A percentile compares a stretch with the other conserved stretches of the same genome.
These are phyloP conservation scores for Kazachstania psychrophila DNA, from an alignment of 805 yeast genomes.

Conservation along the genomic window DNA sequence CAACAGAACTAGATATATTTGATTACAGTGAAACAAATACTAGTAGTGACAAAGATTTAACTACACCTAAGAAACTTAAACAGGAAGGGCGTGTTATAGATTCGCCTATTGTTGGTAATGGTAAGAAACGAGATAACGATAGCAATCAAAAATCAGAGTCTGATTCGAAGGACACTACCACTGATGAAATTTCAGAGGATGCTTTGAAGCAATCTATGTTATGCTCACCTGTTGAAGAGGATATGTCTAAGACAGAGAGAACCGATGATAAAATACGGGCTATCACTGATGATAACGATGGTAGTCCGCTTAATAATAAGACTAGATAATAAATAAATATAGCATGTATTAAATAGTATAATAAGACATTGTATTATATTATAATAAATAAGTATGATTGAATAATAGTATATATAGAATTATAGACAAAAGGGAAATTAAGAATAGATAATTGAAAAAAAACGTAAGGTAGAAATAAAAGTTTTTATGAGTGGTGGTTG, in stretches of 20 bases:
- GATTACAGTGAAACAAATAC: slow-evolving; percentile 13
- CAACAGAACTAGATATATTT: slow-evolving; percentile 25
- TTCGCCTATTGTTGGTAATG: slow-evolving; percentile 6
- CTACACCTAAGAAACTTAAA: slow-evolving; percentile 22
- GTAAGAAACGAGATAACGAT: neutral
- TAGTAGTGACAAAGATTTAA: slow-evolving; percentile 6
- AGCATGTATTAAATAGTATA: neutral
- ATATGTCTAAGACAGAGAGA: neutral
- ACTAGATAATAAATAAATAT: slow-evolving; percentile 3
- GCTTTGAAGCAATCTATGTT: neutral
- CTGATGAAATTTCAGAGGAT: neutral
- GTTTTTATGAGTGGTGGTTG: neutral
- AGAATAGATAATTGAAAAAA: neutral
- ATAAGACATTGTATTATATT: neutral
- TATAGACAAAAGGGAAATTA: no score
- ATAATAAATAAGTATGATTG: neutral
- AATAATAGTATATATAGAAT: no score
- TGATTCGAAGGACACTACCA: neutral
- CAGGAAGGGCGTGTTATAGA: slow-evolving; percentile 6
- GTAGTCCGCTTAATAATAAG: slow-evolving; percentile 14
- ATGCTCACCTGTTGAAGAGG: neutral
- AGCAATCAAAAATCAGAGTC: neutral
- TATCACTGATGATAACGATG: slow-evolving; percentile 6
- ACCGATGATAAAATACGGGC: slow-evolving; percentile 11
- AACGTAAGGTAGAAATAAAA: neutral